Evolutionary conservation across 2,329 filamentous ascomycete species (phyloP), one percentile per base, ranked within the genome.

Genomic region (Rutstroemia sp.): DNA sequence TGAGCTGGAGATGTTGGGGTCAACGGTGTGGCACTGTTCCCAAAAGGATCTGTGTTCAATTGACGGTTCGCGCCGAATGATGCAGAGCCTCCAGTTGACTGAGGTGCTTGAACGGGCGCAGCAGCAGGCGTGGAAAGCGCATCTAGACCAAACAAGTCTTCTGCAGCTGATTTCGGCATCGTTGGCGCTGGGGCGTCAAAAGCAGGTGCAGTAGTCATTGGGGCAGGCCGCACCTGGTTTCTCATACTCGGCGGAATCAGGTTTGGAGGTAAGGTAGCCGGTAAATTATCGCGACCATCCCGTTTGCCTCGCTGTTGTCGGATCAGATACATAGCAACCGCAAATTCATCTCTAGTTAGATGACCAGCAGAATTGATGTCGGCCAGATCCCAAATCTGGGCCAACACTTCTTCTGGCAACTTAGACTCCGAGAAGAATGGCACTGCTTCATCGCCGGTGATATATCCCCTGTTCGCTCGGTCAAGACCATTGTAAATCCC

Each of bases 311-410:
- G 82, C 70, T 96, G 92, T 70, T 95, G 89, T 59, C 92, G 83
- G 65, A 99, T 96, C 51, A 99, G 78, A 69, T 95, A 95, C 92
- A 99, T 96, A 53, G 94, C 92, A 48, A 99, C 91, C 0, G 94
- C 91, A 69, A 99, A 99, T 66, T 96, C 92, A 63, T 99, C 94
- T 65, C 83, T 84, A 48, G 81, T 91, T 56, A 99, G 76, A 57
- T 87, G 86, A 10, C 94, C 94, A 64, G 92, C 88, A 7, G 90
- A 94, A 67, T 90, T 90, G 72, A 96, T 90, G 72, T 99, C 94
- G 14, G 94, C 87, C 30, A 99, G 81, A 70, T 99, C 94, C 94
- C 94, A 99, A 61, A 99, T 95, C 66, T 95, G 89, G 30, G 94
- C 94, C 53, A 99, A 77, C 9, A 83, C 83, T 66, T 96, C 92